Evolutionary conservation across 306 rosid genomes (phyloP), one percentile per base, ranked within the genome.

Genomic region (barrel medic (Medicago truncatula)): DNA sequence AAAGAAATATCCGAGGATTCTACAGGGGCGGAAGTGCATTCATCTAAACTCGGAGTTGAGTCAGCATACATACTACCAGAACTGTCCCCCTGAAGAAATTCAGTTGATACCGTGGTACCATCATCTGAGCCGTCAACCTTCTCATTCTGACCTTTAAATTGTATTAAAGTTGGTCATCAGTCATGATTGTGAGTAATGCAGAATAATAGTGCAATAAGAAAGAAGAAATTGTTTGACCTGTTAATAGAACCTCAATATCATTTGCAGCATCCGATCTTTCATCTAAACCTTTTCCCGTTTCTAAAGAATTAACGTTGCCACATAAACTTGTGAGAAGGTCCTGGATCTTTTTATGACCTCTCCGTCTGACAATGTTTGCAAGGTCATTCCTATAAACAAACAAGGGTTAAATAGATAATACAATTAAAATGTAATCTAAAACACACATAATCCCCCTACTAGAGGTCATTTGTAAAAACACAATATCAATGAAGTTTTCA

Each of bases 361-460:
- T 86, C 70, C 98, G 88, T 86, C 98, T 83, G 14, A 95, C 98
- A 78, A 88, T 86, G 83, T 95, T 85, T 13, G 98, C 98, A 9
- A 95, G 87, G 80, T 95, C 97, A 60, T 71, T 89, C 90, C 98
- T 95, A 69, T 38, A 60, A 61, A 53, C 67, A 21, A 2, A 58
- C 39, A 52, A 18, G 17, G 31, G 10, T 54, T 36, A 54, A 52
- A 74, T 28, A 47, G 53, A 57, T 4, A 2, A 77, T 6, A 38
- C n/a, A 11, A 41, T 15, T 39, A 17, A 21, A 64, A 46, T 25
- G 7, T 15, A 62, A n/a, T 15, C 71, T 13, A 57, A 70, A 2
- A 43, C 16, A 70, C 20, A 52, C 49, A 31, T n/a, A 49, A 50
- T 18, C 75, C 46, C 23, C 44, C 11, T 9, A 20, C 39, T 21